Percentiles rank a stretch among this genome's conserved stretches.
Evolutionary conservation across 495 filamentous ascomycete species (phyloP).

Genomic region (Neurospora sp.): DNA sequence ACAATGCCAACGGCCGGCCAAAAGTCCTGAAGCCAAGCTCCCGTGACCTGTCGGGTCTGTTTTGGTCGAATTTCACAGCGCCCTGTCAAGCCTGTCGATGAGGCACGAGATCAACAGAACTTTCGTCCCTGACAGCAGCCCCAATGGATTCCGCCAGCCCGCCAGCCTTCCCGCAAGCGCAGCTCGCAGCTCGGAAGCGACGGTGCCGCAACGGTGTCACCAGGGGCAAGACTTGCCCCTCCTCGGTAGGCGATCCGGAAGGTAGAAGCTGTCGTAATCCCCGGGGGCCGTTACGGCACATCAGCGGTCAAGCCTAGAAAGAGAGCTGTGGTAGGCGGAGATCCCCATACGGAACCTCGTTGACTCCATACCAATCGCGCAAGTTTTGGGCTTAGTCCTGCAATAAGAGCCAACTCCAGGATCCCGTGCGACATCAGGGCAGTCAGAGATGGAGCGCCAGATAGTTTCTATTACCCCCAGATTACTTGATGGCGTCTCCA

Average conservation of each 20-base stretch:
- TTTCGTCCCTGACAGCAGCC: slow-evolving; percentile 11
- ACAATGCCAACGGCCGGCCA: not conserved
- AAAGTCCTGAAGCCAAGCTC: not conserved
- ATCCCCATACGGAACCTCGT: not conserved
- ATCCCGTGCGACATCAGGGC: slow-evolving; percentile 13
- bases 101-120: slow-evolving; percentile 25
- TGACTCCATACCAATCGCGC: not conserved
- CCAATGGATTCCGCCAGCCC: not conserved
- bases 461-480: slow-evolving; percentile 31
- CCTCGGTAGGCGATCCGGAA: not conserved
- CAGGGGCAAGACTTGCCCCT: not conserved
- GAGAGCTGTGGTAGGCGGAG: not conserved
- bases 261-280: slow-evolving; percentile 1
- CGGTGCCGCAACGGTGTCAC: not conserved
- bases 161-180: slow-evolving; percentile 7
- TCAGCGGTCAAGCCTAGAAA: slow-evolving; percentile 14
- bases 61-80: not conserved
- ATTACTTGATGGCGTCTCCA: slow-evolving; percentile 24
- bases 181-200: not conserved
- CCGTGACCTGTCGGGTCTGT: not conserved
- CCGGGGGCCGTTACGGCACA: slow-evolving; percentile 6
- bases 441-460: not conserved
- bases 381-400: not conserved
- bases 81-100: not conserved
- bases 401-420: not conserved